Evolutionary conservation across 164 flowering plant genomes (phyloP).

Genomic region (Nymphaea thermarum): DNA sequence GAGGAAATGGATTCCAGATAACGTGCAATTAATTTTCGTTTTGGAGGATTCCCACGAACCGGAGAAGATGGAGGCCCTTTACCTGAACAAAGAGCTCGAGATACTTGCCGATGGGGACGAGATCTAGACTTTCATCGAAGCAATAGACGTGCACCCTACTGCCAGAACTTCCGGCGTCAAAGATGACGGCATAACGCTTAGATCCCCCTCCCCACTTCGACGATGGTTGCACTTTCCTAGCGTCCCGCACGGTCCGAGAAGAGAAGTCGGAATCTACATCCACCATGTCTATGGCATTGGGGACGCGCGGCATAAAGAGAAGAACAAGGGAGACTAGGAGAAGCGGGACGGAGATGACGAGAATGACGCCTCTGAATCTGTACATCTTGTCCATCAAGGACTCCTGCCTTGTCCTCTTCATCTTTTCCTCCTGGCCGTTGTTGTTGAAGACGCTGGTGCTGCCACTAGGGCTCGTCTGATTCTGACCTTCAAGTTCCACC

Average conservation of each 20-base stretch:
- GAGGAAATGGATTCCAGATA: too few species aligned
- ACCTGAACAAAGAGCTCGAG: constrained; percentile 85
- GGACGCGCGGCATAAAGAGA: constrained; percentile 48
- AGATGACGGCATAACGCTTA: constrained; percentile 58
- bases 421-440: constrained; percentile 19
- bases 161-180: constrained; percentile 98
- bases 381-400: constrained; percentile 52
- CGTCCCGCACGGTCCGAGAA: neutral
- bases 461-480: constrained; percentile 1
- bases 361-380: constrained; percentile 40
- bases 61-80: neutral
- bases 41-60: neutral
- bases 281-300: constrained; percentile 5
- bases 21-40: neutral
- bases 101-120: constrained; percentile 65
- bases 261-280: constrained; percentile 2
- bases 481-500: constrained; percentile 57
- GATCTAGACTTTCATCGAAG: constrained; percentile 63
- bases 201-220: constrained; percentile 2
- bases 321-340: constrained; percentile 52
- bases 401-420: constrained; percentile 32
- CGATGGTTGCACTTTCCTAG: constrained; percentile 23
- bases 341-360: constrained; percentile 56
- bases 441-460: neutral
- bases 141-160: constrained; percentile 87